A percentile compares a stretch with the other conserved stretches of the same genome.
These are phyloP conservation scores for Tolypocladium tropicale DNA, from an alignment of 2,329 filamentous ascomycete species.

Conservation along the genomic window DNA sequence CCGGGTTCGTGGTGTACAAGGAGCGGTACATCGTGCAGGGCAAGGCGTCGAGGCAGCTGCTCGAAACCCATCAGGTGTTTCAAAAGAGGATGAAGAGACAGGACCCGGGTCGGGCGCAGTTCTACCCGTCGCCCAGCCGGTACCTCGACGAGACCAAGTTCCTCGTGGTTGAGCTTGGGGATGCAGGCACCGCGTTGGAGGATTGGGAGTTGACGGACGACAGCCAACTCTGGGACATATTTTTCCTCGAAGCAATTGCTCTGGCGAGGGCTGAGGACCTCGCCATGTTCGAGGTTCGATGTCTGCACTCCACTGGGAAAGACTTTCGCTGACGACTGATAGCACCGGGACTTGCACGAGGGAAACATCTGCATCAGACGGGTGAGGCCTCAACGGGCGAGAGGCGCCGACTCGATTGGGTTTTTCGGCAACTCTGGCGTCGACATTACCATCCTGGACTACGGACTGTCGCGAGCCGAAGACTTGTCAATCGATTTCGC, in stretches of 20 bases:
- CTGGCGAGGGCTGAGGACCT: conserved; percentile 48
- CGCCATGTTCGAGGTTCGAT: conserved; percentile 47
- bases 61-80: conserved; percentile 50
- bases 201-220: conserved; percentile 39
- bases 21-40: conserved; percentile 51
- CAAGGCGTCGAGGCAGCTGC: conserved; percentile 38
- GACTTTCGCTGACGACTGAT: conserved; percentile 4
- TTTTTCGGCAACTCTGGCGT: conserved; percentile 50
- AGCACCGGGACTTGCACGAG: conserved; percentile 58
- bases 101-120: conserved; percentile 47
- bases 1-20: conserved; percentile 57
- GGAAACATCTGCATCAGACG: conserved; percentile 51
- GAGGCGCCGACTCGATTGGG: conserved; percentile 17
- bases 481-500: conserved; percentile 26
- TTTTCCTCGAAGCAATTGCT: conserved; percentile 49
- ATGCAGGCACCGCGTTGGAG: conserved; percentile 50
- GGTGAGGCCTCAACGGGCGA: conserved; percentile 21
- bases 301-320: neutral
- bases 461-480: conserved; percentile 51
- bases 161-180: conserved; percentile 51
- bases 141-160: conserved; percentile 50
- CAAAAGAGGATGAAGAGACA: conserved; percentile 42
- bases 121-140: conserved; percentile 50
- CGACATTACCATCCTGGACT: conserved; percentile 55
- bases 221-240: conserved; percentile 52